Evolutionary conservation across 2,329 filamentous ascomycete species (phyloP).

Genomic region (Blastomyces emzantsi): DNA sequence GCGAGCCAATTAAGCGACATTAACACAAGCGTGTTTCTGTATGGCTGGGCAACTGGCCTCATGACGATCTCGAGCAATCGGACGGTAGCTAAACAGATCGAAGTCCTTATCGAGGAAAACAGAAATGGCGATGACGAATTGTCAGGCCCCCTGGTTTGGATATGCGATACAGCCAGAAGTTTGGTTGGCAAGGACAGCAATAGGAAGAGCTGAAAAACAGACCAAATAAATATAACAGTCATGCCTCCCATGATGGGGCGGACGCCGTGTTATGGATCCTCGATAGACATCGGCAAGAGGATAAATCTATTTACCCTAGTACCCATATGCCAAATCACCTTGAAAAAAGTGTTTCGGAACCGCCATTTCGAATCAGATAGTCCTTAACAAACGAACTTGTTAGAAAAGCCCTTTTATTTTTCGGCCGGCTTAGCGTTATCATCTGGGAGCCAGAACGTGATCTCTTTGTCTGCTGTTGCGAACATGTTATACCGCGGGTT

Average conservation of each 20-base stretch:
- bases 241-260: not conserved
- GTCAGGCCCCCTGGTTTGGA: constrained; percentile 53
- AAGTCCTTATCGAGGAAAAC: constrained; percentile 48
- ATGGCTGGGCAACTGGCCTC: constrained; percentile 55
- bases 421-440: constrained; percentile 34
- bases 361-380: not conserved
- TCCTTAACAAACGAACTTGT: not conserved
- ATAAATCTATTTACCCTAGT: not conserved
- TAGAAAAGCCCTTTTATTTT: constrained; percentile 22
- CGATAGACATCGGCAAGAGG: not conserved
- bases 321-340: not conserved
- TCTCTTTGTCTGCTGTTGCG: constrained; percentile 77
- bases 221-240: constrained; percentile 1
- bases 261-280: not conserved
- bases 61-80: constrained; percentile 66
- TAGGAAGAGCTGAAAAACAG: constrained; percentile 24
- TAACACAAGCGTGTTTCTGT: constrained; percentile 61
- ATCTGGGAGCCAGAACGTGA: constrained; percentile 70
- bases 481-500: constrained; percentile 91
- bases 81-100: constrained; percentile 57
- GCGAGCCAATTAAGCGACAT: constrained; percentile 47
- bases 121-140: constrained; percentile 41
- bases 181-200: constrained; percentile 58
- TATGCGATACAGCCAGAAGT: constrained; percentile 56
- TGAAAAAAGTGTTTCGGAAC: not conserved